Base-by-base conservation (phyloP, 495 filamentous ascomycete genomes). In the Viridothelium virens region DNA sequence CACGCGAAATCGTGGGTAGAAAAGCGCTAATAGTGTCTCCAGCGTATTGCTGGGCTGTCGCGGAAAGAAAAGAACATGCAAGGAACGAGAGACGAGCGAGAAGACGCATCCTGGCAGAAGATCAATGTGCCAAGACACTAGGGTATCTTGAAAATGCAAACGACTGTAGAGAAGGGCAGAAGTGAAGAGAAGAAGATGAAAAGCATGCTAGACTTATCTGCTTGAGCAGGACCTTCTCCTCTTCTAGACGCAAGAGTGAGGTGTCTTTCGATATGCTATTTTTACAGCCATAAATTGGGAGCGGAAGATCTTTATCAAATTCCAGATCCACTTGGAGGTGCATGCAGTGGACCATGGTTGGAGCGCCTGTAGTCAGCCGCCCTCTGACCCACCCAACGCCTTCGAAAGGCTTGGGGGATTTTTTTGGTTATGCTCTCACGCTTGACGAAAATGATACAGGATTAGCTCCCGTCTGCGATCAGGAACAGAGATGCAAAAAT, bases 31-130 rank as follows among this genome's bases (percentile, higher is more conserved):
- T 69, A 37, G 62, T 14, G 33, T 68, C 66, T 14, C 69, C 69
- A 31, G 41, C 48, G 39, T 68, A 69, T 56, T 71, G 69, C 64
- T 71, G 69, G 14, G 69, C 69, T 6, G 37, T 38, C 6, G 62
- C 36, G 36, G 53, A 36, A 36, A 59, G 53, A 34, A 59, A 36
- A 9, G 31, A 9, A 36, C 18, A 18, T 36, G 53, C 33, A 59
- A 31, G 2, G 25, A 59, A 59, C 31, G 6, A 36, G 18, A 59
- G 53, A 59, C 6, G 6, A 2, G 53, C 6, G 31, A 59, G 53
- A 36, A 59, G 31, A 33, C 31, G 53, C 53, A 59, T 59, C 53
- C 3, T 59, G 53, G 48, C n/a, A 16, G 25, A 25, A 25, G 53
- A 59, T 7, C 18, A 59, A 31, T n/a, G 18, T 59, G 18, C 18